These are phyloP conservation scores for Ogataea hybrid DNA, from an alignment of 1,139 yeast genomes.

Conservation along the genomic window DNA sequence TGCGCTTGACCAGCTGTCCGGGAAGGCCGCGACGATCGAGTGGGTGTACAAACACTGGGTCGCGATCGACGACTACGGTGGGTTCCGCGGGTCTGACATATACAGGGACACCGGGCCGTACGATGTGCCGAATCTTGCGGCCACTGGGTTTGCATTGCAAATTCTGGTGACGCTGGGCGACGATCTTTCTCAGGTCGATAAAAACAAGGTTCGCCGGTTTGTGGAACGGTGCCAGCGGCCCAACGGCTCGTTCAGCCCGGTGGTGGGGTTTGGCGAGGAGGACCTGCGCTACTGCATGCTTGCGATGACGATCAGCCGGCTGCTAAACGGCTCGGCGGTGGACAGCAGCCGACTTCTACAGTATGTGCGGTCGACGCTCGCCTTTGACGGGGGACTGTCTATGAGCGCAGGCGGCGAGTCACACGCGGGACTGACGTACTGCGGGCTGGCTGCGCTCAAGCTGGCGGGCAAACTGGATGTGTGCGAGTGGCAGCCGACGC, in stretches of 20 bases:
- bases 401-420: constrained; percentile 55
- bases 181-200: constrained; percentile 40
- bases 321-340: constrained; percentile 51
- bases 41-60: constrained; percentile 50
- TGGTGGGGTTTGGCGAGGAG: constrained; percentile 57
- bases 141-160: constrained; percentile 66
- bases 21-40: constrained; percentile 37
- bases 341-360: constrained; percentile 38
- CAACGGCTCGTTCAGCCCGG: constrained; percentile 57
- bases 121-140: constrained; percentile 62
- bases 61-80: constrained; percentile 36
- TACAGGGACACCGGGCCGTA: constrained; percentile 31
- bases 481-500: constrained; percentile 40
- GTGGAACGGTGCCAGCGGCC: constrained; percentile 52
- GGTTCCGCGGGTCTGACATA: constrained; percentile 55
- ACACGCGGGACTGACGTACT: constrained; percentile 86
- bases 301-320: constrained; percentile 60
- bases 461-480: constrained; percentile 38
- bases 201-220: constrained; percentile 47
- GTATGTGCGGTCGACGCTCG: constrained; percentile 44
- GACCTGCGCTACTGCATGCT: constrained; percentile 77
- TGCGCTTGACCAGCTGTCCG: constrained; percentile 27
- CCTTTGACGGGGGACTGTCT: constrained; percentile 71
- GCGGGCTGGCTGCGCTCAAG: constrained; percentile 69
- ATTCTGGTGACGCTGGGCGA: constrained; percentile 48